Evolutionary conservation across 2,329 filamentous ascomycete genomes (phyloP).

Genomic region (Diaporthe amygdali): DNA sequence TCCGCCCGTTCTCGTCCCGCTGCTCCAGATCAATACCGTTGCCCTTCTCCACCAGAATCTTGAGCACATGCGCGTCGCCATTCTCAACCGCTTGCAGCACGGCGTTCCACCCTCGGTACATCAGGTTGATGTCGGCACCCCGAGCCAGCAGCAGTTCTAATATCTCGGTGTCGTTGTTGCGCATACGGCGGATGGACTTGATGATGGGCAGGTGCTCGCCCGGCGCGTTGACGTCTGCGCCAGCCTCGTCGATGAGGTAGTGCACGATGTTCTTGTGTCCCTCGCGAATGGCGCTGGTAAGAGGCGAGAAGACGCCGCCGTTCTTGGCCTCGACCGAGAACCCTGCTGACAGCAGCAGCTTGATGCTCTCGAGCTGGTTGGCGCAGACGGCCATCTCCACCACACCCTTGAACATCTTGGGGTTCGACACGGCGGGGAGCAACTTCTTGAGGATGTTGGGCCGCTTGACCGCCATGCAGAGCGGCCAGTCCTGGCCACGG

Average conservation of each 20-base stretch:
- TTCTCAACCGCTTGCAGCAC: constrained; percentile 71
- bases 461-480: constrained; percentile 70
- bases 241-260: constrained; percentile 65
- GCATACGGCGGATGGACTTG: constrained; percentile 67
- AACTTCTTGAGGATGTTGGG: constrained; percentile 65
- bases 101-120: constrained; percentile 70
- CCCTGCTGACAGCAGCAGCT: constrained; percentile 67
- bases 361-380: constrained; percentile 70
- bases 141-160: constrained; percentile 66
- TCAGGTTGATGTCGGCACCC: constrained; percentile 71
- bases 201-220: constrained; percentile 75
- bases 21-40: constrained; percentile 31
- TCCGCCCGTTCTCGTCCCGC: constrained; percentile 33
- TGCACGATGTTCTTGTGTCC: constrained; percentile 63
- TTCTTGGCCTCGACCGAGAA: constrained; percentile 75
- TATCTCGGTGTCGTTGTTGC: constrained; percentile 61
- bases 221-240: constrained; percentile 69
- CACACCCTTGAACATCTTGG: constrained; percentile 68
- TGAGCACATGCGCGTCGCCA: constrained; percentile 60
- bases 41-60: constrained; percentile 48
- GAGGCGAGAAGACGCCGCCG: constrained; percentile 72
- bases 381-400: constrained; percentile 72
- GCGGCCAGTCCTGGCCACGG: constrained; percentile 72
- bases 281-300: constrained; percentile 72
- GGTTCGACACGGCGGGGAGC: constrained; percentile 60